phyloP scores from a whole-genome alignment of 495 filamentous ascomycete genomes.

The Glarea lozoyensis region DNA sequence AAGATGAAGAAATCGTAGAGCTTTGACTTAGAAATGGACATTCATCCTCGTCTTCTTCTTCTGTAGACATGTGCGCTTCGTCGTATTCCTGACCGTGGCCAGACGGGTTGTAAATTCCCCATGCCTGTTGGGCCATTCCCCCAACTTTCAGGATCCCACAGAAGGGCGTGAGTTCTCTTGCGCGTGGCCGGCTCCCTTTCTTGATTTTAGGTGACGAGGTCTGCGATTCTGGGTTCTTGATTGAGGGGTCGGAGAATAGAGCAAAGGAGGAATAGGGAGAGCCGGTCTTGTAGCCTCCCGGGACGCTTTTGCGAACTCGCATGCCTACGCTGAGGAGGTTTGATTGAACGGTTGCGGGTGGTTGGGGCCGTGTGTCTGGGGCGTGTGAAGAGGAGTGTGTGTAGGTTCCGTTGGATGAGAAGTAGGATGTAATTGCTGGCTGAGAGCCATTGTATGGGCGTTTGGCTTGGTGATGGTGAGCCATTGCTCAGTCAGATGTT shows the following conservation, averaged over 20 bases:
- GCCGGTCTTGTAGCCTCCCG: constrained; percentile 84
- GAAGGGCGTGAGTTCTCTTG: constrained; percentile 60
- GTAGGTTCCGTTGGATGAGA: constrained; percentile 6
- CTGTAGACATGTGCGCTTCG: constrained; percentile 5
- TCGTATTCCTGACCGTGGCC: not conserved
- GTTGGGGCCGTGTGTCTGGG: constrained; percentile 24
- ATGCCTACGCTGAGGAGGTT: constrained; percentile 83
- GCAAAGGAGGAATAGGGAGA: constrained; percentile 30
- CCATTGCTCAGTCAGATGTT: constrained; percentile 1
- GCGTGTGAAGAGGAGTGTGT: not conserved
- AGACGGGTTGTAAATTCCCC: constrained; percentile 11
- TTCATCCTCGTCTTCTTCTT: constrained; percentile 14
- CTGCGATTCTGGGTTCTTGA: not conserved
- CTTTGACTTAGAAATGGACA: constrained; percentile 14
- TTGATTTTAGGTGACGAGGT: constrained; percentile 3
- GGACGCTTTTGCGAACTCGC: constrained; percentile 83
- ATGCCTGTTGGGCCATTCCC: constrained; percentile 25
- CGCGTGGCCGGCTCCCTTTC: constrained; percentile 22
- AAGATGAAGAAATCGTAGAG: constrained; percentile 8
- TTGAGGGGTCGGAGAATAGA: constrained; percentile 30
- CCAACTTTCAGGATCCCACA: constrained; percentile 64
- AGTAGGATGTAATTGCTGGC: constrained; percentile 20
- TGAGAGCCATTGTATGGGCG: constrained; percentile 20
- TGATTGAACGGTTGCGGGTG: constrained; percentile 59
- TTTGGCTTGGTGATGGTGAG: constrained; percentile 14